Conservation (phyloP, 2,329 filamentous ascomycete genomes). For the Cucurbitaria berberidis region DNA sequence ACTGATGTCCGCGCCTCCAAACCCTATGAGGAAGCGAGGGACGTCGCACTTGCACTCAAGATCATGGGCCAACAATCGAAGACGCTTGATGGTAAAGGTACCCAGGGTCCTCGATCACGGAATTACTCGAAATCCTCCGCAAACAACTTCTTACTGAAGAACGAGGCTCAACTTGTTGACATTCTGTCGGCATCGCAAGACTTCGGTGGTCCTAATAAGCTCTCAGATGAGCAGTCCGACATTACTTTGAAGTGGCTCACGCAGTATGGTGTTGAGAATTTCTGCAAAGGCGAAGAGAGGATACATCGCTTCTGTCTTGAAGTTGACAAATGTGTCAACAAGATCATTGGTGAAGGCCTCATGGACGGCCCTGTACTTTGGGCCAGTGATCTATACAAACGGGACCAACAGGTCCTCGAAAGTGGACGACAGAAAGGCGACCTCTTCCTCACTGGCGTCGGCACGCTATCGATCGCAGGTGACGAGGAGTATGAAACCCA, state of each 20-base stretch:
- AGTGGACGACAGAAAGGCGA: slow-evolving; percentile 58
- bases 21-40: slow-evolving; percentile 83
- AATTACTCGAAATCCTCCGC: slow-evolving; percentile 54
- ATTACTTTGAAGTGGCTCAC: slow-evolving; percentile 83
- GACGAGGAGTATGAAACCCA: slow-evolving; percentile 55
- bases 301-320: slow-evolving; percentile 94
- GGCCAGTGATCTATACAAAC: slow-evolving; percentile 86
- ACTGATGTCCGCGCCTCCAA: slow-evolving; percentile 91
- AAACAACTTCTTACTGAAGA: slow-evolving; percentile 73
- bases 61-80: slow-evolving; percentile 74
- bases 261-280: slow-evolving; percentile 83
- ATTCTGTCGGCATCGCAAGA: slow-evolving; percentile 81
- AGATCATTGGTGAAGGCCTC: slow-evolving; percentile 83
- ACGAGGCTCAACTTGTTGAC: slow-evolving; percentile 85
- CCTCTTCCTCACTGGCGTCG: slow-evolving; percentile 54
- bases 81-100: slow-evolving; percentile 47
- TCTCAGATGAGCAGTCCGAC: slow-evolving; percentile 93
- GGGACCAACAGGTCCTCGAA: slow-evolving; percentile 71
- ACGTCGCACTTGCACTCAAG: slow-evolving; percentile 85
- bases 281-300: slow-evolving; percentile 91
- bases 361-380: slow-evolving; percentile 86
- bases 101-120: slow-evolving; percentile 50
- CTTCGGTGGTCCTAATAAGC: slow-evolving; percentile 90
- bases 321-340: slow-evolving; percentile 82
- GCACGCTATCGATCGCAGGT: slow-evolving; percentile 56